Base-by-base conservation (phyloP, 2,329 filamentous ascomycete species). In the Pseudocercospora pini-densiflorae region DNA sequence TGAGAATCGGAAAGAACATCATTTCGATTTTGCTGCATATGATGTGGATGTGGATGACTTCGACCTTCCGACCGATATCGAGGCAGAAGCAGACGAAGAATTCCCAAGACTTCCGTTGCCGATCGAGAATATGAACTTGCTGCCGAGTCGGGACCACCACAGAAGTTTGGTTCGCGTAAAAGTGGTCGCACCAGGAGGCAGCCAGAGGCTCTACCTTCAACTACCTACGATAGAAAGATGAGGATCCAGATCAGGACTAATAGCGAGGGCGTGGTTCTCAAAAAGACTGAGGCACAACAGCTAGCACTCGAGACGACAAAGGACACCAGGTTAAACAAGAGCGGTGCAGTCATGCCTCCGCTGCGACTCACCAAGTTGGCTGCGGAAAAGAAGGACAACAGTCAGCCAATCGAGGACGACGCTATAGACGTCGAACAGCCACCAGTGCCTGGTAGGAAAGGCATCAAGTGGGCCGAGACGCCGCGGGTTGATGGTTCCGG, bases 311-410 rank as follows among this genome's bases (percentile, higher is more conserved):
- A 80, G 16, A 85, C 83, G 1, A 78, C 80, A 36, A 76, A 74
- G 59, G 85, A 86, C 70, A 86, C 84, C 8, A 77, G 80, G 51
- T 82, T 81, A 72, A 86, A 86, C 73, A 85, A 85, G 65, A 80
- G 80, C 54, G 80, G 79, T 24, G 77, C 80, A 16, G 72, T 84
- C 24, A 73, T 80, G 61, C 83, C 83, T 53, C 75, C 72, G n/a
- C 69, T 81, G 8, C 77, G 81, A 33, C 73, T 86, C 10, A 74
- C 78, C 24, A 82, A 81, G 63, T 74, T 85, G 9, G 74, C 75
- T 21, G 65, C 65, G 16, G 67, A 69, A n/a, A 66, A 49, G 12
- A 63, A 61, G 10, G 64, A 51, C 12, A 65, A 67, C 12, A 68
- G 24, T 33, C 59, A 66, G 12, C 63, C 62, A 1, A 61, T 53